phyloP scores from a whole-genome alignment of 257 asterid species.

The Solanum clarkiae region DNA sequence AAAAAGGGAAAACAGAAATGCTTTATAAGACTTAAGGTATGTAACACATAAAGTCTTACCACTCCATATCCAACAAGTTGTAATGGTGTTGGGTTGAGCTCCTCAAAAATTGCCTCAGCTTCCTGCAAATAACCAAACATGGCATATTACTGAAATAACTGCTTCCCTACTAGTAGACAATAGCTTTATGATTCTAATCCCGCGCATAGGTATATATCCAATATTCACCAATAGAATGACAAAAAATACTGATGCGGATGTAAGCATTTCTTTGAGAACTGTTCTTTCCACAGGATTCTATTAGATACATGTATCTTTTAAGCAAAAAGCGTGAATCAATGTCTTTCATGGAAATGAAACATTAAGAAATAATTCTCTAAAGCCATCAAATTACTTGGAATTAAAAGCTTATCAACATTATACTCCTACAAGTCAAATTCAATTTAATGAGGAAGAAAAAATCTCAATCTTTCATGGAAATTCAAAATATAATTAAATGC shows the following conservation, averaged over 20 bases:
- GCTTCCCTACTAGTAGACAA: background rate
- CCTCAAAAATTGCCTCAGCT: conserved; percentile 84
- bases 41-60: conserved; percentile 25
- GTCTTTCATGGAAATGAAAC: background rate
- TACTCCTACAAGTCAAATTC: background rate
- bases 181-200: background rate
- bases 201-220: background rate
- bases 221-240: background rate
- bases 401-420: background rate
- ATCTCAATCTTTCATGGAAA: background rate
- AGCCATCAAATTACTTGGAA: background rate
- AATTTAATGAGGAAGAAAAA: background rate
- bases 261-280: background rate
- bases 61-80: conserved; percentile 49
- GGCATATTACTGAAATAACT: background rate
- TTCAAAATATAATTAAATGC: background rate
- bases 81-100: conserved; percentile 66
- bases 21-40: background rate
- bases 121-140: conserved; percentile 32
- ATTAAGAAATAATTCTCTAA: background rate
- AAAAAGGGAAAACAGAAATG: background rate
- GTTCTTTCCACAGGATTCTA: background rate
- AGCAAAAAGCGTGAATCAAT: background rate
- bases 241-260: background rate
- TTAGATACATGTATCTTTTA: background rate